Percentiles rank a stretch among this genome's conserved stretches.
Evolutionary conservation across 179 eudicot genomes (phyloP).

Genomic region (Beta lomatogona): DNA sequence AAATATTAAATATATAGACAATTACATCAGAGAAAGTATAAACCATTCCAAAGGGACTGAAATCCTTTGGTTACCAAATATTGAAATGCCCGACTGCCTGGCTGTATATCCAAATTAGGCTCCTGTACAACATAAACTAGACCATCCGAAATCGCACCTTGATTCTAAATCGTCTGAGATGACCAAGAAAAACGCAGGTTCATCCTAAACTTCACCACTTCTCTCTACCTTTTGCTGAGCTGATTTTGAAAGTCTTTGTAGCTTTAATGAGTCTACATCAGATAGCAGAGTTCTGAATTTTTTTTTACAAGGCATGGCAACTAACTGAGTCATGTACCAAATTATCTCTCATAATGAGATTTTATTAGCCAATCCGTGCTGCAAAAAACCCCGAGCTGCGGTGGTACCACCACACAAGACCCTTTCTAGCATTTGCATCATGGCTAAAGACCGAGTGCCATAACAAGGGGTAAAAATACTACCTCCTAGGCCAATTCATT

Average conservation of each 20-base stretch:
- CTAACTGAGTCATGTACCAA: conserved; percentile 16
- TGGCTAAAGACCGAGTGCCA: neutral
- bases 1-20: conserved; percentile 27
- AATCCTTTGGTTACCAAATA: conserved; percentile 22
- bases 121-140: conserved; percentile 31
- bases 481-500: conserved; percentile 10
- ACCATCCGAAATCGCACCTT: conserved; percentile 23
- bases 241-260: conserved; percentile 18
- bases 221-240: conserved; percentile 18
- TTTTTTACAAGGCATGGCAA: conserved; percentile 30
- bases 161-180: conserved; percentile 25
- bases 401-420: conserved; percentile 9
- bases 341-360: conserved; percentile 13
- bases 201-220: conserved; percentile 30
- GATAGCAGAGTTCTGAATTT: conserved; percentile 29
- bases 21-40: conserved; percentile 37
- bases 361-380: conserved; percentile 22
- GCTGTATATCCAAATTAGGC: conserved; percentile 26
- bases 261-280: conserved; percentile 24
- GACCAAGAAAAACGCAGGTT: conserved; percentile 39
- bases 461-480: neutral
- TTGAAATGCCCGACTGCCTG: conserved; percentile 16
- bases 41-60: conserved; percentile 14
- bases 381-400: conserved; percentile 31
- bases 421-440: neutral